Base-by-base conservation (phyloP, 2,329 filamentous ascomycete genomes). In the Aspergillus bombycis region DNA sequence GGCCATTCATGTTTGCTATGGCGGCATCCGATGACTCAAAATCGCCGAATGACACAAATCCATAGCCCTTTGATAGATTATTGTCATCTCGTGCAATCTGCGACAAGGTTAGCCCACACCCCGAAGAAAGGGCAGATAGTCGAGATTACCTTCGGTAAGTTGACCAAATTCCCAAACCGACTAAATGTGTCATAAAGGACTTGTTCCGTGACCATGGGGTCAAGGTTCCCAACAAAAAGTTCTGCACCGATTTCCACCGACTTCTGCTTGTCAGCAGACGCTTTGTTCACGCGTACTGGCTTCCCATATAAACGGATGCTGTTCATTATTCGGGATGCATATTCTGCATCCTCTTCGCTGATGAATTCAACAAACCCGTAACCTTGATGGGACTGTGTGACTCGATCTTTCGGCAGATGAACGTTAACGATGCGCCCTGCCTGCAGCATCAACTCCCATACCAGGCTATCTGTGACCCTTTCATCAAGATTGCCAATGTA, bases 291-390 rank as follows among this genome's bases (percentile, higher is more conserved):
- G 72, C 95, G 91, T 72, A 99, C 91, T 21, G 94, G 93, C 78
- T 97, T 98, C 68, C 94, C 94, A 79, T 91, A 97, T 28, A 99
- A 83, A 65, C 94, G 90, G 70, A 98, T 90, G 76, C 94, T 92
- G 81, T 98, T 98, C 91, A 98, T 96, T 70, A 97, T 92, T 75
- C 94, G 91, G 71, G 93, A 91, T 26, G 95, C 94, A 82, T 99
- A 99, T 77, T 98, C 95, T 72, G 95, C 95, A 79, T 97, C 95
- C 74, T 93, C 89, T 77, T 97, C 93, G 70, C 91, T 94, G 75
- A 93, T 94, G 79, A 97, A 99, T 80, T 99, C 95, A 79, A 99
- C 95, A 80, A 99, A 99, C 72, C 95, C 95, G 84, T 97, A 99
- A 71, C 95, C 95, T 81, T 98, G 95, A 79, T 99, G 95, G 62